Conservation (phyloP, 2,329 filamentous ascomycete genomes). For the Colletotrichum sp. region DNA sequence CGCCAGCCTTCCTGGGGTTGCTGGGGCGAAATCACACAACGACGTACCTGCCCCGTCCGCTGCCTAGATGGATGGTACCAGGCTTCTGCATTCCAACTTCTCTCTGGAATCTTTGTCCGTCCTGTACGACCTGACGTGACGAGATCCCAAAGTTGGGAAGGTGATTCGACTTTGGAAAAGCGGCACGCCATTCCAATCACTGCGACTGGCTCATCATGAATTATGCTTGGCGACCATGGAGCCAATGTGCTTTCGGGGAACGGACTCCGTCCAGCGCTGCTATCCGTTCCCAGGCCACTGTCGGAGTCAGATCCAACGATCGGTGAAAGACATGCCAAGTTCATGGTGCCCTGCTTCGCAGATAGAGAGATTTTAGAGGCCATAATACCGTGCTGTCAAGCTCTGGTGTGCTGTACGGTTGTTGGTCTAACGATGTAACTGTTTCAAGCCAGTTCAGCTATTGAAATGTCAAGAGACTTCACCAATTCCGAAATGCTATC, state of each 20-base stretch:
- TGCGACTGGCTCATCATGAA: not conserved
- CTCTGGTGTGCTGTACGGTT: not conserved
- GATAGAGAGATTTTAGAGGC: not conserved
- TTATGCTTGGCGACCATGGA: not conserved
- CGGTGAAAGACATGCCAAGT: not conserved
- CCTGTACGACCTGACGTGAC: not conserved
- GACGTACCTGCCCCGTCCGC: not conserved
- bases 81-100: not conserved
- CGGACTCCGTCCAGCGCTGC: not conserved
- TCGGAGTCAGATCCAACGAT: not conserved
- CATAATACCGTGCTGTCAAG: not conserved
- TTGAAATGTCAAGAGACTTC: not conserved
- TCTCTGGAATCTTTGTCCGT: not conserved
- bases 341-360: not conserved
- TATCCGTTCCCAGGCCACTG: not conserved
- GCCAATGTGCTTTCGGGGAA: not conserved
- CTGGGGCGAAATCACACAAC: not conserved
- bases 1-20: not conserved
- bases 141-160: not conserved
- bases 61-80: not conserved
- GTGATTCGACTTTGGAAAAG: not conserved
- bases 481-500: not conserved
- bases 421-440: not conserved
- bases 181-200: not conserved
- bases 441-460: not conserved